These are phyloP conservation scores for Fusarium sp. DNA, from an alignment of 2,329 filamentous ascomycete species.

Conservation along the genomic window DNA sequence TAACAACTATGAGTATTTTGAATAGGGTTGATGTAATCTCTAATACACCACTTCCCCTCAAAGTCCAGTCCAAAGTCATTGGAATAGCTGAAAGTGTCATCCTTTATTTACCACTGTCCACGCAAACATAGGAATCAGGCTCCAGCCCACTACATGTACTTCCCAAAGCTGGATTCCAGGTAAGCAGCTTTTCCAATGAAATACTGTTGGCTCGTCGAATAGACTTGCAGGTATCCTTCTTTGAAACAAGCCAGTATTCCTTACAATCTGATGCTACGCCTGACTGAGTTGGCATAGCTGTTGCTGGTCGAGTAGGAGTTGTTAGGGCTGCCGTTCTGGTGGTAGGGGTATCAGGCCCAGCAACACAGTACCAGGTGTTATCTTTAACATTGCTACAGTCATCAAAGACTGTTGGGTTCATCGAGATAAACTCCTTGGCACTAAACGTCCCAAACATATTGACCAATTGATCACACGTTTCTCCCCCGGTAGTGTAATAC, in stretches of 20 bases:
- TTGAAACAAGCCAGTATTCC: neutral
- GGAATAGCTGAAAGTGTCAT: too few relatives aligned
- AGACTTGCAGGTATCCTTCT: constrained; percentile 5
- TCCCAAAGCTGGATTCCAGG: neutral
- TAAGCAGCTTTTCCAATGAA: neutral
- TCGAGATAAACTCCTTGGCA: accelerated
- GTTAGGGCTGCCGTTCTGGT: neutral
- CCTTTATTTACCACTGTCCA: too few relatives aligned
- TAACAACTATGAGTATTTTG: too few relatives aligned
- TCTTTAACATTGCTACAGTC: accelerated
- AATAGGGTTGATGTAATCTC: too few relatives aligned
- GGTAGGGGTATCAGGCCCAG: accelerated
- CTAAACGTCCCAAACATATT: neutral
- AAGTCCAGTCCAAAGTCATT: too few relatives aligned
- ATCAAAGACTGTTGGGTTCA: neutral
- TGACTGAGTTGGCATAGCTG: neutral
- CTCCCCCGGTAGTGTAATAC: constrained; percentile 7
- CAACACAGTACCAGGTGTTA: neutral
- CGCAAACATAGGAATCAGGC: too few relatives aligned
- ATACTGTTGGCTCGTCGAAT: neutral
- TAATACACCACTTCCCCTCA: too few relatives aligned
- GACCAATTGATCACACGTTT: neutral
- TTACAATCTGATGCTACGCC: accelerated
- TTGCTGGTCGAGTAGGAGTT: accelerated
- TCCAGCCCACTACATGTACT: neutral